Base-by-base conservation (phyloP, 495 filamentous ascomycete genomes). In the Aspergillus incahuasiensis region DNA sequence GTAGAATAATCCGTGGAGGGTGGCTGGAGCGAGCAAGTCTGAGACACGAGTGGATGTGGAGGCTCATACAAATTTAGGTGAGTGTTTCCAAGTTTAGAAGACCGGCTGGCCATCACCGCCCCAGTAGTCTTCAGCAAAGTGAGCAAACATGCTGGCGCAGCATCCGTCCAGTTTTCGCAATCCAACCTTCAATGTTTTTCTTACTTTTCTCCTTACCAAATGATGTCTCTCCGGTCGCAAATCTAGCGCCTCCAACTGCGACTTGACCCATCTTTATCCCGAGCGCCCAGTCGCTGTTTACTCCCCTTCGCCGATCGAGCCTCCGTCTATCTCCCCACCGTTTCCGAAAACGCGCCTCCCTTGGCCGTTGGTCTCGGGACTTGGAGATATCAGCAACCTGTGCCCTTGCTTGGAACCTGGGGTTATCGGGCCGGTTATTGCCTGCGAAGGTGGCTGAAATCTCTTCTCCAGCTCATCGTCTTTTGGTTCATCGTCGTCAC, bases 91-190 rank as follows among this genome's bases (percentile, higher is more conserved):
- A 63, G 60, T 54, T 63, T 63, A 63, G 60, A 54, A 59, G 51
- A 42, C 21, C 35, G 30, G 39, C 41, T 43, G 34, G 3, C 42
- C 52, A 54, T 47, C 52, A 54, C 52, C 52, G 52, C 42, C 46
- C 46, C 46, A 21, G 30, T 30, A 21, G 30, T 30, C 39, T 5
- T 41, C 38, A 18, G 16, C 48, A 39, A 63, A 63, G 55, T 28
- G 52, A 58, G 40, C 61, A 63, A 63, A 63, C 61, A 58, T 50
- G 61, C 55, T 54, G 61, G 57, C 61, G 61, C 57, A 60, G 61
- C 54, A 19, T 43, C 41, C 30, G 46, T 43, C 58, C 39, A 43
- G 32, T 48, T 55, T 59, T 54, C 52, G 57, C 57, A 59, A 55
- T 59, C 57, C 52, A 59, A 20, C 30, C 42, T 45, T 52, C 47